Evolutionary conservation across 257 asterid species (phyloP), one percentile per base, ranked within the genome.

Genomic region (Orobanche coerulescens): DNA sequence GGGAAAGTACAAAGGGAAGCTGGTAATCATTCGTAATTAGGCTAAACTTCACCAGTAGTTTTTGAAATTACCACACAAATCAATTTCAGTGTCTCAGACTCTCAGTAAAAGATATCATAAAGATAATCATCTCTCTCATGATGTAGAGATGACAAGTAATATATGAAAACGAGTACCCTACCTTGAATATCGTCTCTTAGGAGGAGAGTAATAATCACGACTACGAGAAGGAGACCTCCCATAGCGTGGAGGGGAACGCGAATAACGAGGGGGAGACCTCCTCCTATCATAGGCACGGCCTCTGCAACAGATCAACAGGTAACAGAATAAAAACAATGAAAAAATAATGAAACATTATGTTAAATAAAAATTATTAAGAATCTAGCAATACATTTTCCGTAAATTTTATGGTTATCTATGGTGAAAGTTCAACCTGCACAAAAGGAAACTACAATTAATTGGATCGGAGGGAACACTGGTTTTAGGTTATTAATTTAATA

Each of bases 151-250:
- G 26, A 4, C 14, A 6, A 37, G 14, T 13, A 14, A 7, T 0
- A 23, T 1, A 31, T 13, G 22, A 31, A 53, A 6, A 20, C 7
- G 6, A 28, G 10, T 1, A 15, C 0, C 62, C 49, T 64, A 84
- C 95, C 95, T 82, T 0, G 90, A 80, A 73, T 75, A 65, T 65
- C 90, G 76, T 70, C 91, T 81, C 81, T 71, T 84, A 20, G 79
- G 77, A 25, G 91, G 85, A 7, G 90, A 76, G 52, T 81, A 74
- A 65, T 86, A 75, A 30, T 76, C 88, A 58, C 79, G 88, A 70
- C 76, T 71, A 43, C 47, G 88, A 18, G 48, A 54, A 3, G 14
- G 47, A 58, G 89, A 79, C 57, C 79, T 73, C 56, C 66, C 82
- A 70, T 74, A 60, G 40, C 80, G 85, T 2, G 82, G 84, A 16